phyloP scores from a whole-genome alignment of 1,139 yeast genomes.

The Hansenula anomala region DNA sequence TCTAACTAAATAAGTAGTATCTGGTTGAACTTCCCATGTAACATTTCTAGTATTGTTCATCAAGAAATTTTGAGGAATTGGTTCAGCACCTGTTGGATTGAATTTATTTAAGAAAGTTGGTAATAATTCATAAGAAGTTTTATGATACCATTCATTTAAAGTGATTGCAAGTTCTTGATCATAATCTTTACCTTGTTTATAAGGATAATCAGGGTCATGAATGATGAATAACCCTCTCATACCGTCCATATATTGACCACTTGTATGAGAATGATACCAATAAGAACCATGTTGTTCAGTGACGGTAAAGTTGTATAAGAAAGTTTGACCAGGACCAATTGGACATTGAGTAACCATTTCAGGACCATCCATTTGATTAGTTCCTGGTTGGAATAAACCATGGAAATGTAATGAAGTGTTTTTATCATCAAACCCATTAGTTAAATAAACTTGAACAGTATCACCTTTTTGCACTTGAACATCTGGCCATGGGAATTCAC shows the following conservation, averaged over 20 bases:
- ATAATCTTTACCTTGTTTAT: conserved; percentile 44
- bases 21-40: conserved; percentile 70
- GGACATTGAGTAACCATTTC: conserved; percentile 87
- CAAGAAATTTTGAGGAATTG: conserved; percentile 76
- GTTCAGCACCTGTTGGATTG: conserved; percentile 97
- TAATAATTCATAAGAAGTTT: conserved; percentile 46
- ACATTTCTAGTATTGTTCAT: conserved; percentile 74
- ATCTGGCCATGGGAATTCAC: conserved; percentile 82
- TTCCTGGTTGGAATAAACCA: conserved; percentile 78
- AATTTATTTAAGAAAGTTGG: conserved; percentile 56
- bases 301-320: conserved; percentile 77
- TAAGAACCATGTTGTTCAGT: conserved; percentile 77
- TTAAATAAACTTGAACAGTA: conserved; percentile 60
- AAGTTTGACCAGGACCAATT: conserved; percentile 65
- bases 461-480: conserved; percentile 72
- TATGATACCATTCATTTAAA: conserved; percentile 84
- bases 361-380: conserved; percentile 83
- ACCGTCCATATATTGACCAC: conserved; percentile 89
- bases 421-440: conserved; percentile 60
- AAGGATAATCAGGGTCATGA: conserved; percentile 49
- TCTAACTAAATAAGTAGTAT: conserved; percentile 75
- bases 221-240: conserved; percentile 78
- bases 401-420: conserved; percentile 87
- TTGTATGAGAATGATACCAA: conserved; percentile 94
- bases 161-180: conserved; percentile 73